Conservation (phyloP, 1,284 basidiomycete genomes). For the Ustilago nuda region DNA sequence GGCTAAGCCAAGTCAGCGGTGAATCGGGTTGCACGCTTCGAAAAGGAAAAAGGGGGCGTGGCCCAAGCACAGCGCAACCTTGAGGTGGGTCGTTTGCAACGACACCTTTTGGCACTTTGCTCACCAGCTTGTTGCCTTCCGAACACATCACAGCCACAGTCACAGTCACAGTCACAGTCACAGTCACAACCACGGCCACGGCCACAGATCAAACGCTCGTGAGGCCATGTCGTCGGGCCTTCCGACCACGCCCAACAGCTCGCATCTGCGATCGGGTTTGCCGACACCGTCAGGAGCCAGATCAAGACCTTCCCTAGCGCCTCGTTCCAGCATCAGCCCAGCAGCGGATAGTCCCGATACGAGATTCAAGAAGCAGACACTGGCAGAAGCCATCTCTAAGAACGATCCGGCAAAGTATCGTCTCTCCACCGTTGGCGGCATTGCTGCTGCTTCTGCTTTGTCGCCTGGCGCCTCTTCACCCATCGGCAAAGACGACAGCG, state of each 20-base stretch:
- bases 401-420: constrained; percentile 56
- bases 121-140: neutral
- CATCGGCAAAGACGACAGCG: constrained; percentile 15
- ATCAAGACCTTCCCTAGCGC: constrained; percentile 22
- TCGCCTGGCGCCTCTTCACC: constrained; percentile 22
- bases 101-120: neutral
- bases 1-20: neutral
- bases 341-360: constrained; percentile 48
- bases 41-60: neutral
- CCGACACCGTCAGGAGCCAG: constrained; percentile 39
- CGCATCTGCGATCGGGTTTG: constrained; percentile 43
- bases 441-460: constrained; percentile 9
- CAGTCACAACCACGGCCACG: too few species aligned
- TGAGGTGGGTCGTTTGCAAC: neutral
- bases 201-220: neutral
- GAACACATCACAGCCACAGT: neutral
- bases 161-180: neutral
- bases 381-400: constrained; percentile 52
- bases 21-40: neutral
- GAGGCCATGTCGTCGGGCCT: constrained; percentile 41
- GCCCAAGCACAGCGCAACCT: constrained; percentile 9
- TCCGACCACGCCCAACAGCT: constrained; percentile 49
- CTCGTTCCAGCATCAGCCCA: constrained; percentile 25
- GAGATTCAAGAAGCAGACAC: constrained; percentile 42
- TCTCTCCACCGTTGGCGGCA: constrained; percentile 1